Base-by-base conservation (phyloP, 495 filamentous ascomycete species). In the Trypethelium eluteriae region DNA sequence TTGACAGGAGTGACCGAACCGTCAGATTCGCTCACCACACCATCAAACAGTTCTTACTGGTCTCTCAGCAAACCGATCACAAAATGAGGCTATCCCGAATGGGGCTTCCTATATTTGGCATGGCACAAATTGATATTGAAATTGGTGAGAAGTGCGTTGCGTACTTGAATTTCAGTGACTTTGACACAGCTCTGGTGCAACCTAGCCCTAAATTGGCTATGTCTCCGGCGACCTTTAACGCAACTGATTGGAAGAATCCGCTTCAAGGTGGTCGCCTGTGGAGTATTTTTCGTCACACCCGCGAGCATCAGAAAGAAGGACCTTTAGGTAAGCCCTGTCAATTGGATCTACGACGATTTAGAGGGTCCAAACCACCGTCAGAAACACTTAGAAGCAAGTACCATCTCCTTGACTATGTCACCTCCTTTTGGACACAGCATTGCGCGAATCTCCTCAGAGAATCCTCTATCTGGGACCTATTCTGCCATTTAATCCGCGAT, bases 401-500 rank as follows among this genome's bases (percentile, higher is more conserved):
- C 12, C 39, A 44, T 12, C 39, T 44, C 12, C 12, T 44, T 5
- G 12, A 44, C 39, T 44, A 44, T 12, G 39, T 44, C 39, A 5
- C 39, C 5, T 12, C 5, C 5, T 44, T 44, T 12, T 44, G 39
- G 39, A 12, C n/a, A 25, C 32, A 32, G 62, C 62, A 62, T 36
- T 59, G 18, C 53, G 5, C 16, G 53, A 59, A 9, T 5, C 5
- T 25, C 53, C n/a, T n/a, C 9, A 5, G 35, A 6, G 6, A 56
- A 59, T 66, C 39, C 39, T 66, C 18, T 35, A 59, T 59, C 6
- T 66, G 39, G 46, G 35, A 34, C 39, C 64, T 44, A 2, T 65
- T 61, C 46, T 2, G 39, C 18, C 1, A 57, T 39, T 41, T 65
- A 14, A n/a, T 56, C 57, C 16, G 56, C 25, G 5, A 38, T 16